Conservation (phyloP, 768 basidiomycete genomes). For the Pleurotus eryngii region DNA sequence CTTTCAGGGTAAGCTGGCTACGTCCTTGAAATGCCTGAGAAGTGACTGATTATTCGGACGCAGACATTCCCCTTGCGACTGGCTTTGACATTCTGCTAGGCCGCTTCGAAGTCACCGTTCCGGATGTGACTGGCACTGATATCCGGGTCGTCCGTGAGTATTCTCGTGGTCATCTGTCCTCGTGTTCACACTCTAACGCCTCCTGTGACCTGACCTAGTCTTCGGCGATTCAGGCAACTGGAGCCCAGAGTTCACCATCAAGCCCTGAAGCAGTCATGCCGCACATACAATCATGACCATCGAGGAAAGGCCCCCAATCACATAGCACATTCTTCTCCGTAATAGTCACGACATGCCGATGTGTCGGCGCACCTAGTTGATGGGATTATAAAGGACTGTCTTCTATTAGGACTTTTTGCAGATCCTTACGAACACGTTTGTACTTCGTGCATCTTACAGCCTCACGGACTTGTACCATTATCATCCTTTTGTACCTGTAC, state of each 20-base stretch:
- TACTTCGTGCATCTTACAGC: background rate
- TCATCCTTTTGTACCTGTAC: background rate
- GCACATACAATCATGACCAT: background rate
- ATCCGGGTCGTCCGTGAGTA: slow-evolving; percentile 39
- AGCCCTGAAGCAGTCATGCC: background rate
- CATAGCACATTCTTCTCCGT: too few relatives aligned
- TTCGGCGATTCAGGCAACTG: slow-evolving; percentile 50
- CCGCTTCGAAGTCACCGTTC: slow-evolving; percentile 28
- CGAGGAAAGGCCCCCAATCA: background rate
- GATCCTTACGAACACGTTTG: background rate
- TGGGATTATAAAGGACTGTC: background rate
- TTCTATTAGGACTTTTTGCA: background rate
- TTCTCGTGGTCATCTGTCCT: background rate
- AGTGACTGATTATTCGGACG: background rate
- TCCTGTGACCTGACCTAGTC: slow-evolving; percentile 25
- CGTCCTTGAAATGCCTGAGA: background rate
- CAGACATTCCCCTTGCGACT: slow-evolving; percentile 21
- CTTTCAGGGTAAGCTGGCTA: slow-evolving; percentile 7
- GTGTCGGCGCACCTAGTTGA: background rate
- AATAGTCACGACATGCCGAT: too few relatives aligned
- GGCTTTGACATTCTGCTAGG: slow-evolving; percentile 37
- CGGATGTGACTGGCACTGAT: slow-evolving; percentile 30
- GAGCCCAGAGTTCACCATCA: slow-evolving; percentile 25
- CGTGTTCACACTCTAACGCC: background rate
- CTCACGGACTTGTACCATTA: background rate